Base-by-base conservation (phyloP, 495 filamentous ascomycete genomes). In the Hypomontagnella monticulosa region DNA sequence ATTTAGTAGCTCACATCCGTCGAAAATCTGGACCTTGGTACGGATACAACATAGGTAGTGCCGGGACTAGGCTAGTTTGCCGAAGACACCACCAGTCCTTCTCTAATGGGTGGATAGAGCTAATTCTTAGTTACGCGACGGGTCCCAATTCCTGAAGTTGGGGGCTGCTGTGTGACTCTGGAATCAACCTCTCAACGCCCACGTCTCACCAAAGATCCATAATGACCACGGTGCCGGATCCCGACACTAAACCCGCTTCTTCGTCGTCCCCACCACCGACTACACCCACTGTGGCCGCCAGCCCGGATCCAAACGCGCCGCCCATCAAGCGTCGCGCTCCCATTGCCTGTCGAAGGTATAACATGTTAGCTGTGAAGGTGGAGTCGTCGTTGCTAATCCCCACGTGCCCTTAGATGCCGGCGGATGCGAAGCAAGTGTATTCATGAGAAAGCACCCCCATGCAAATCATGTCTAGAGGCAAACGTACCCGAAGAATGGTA, bases 271-370 rank as follows among this genome's bases (percentile, higher is more conserved):
- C 60, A 54, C 61, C 53, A 14, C 56, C 63, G 60, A 55, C 59
- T 32, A 50, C 57, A 36, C 27, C 62, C 15, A 23, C 55, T 33
- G 30, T 30, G 0, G 7, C 60, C 49, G 49, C 23, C 36, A 56
- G 23, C 15, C 27, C 60, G 32, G 60, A 63, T 33, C 43, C 61
- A 8, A 61, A 56, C 14, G 52, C 52, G 34, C 57, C 66, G 48
- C 63, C 71, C 12, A 65, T 80, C 63, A 80, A 80, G 63, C 73
- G 78, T 57, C 75, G 80, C 46, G 73, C 80, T 37, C 78, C 79
- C 18, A 81, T 82, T 62, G 80, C 80, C 61, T 82, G 80, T 61
- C 79, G 80, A 70, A 80, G 79, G 80, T 82, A 71, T 38, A 75
- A 66, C 46, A 1, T 54, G 43, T 44, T 34, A 10, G 18, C n/a